A percentile compares a stretch with the other conserved stretches of the same genome.
phyloP scores from a whole-genome alignment of 176 grass and related monocot genomes.

The Puccinellia tenuiflora region DNA sequence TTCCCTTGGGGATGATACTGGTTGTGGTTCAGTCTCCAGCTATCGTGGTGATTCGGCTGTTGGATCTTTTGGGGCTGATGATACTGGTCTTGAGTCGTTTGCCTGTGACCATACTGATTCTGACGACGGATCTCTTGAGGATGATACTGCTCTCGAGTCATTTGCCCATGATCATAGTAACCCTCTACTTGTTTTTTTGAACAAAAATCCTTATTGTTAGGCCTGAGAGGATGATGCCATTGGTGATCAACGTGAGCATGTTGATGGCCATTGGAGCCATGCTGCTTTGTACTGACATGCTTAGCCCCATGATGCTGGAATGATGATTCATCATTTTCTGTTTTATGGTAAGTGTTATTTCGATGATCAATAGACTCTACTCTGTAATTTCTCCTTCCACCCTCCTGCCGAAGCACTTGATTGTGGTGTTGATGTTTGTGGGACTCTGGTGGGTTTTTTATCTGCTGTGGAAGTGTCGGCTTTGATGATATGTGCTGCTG shows the following conservation, averaged over 20 bases:
- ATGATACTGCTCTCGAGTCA: neutral
- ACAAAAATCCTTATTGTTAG: conserved; percentile 12
- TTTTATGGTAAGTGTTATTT: neutral
- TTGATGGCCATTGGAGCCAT: conserved; percentile 9
- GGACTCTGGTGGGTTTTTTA: neutral
- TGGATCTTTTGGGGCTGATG: conserved; percentile 7
- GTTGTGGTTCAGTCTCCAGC: neutral
- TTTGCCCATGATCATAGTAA: neutral
- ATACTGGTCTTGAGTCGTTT: neutral
- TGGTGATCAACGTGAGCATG: neutral
- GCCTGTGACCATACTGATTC: neutral
- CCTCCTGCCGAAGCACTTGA: neutral
- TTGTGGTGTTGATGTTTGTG: neutral
- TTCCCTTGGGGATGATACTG: neutral
- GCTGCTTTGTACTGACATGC: conserved; percentile 1
- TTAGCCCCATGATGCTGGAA: neutral
- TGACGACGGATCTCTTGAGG: neutral
- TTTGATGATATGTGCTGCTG: neutral
- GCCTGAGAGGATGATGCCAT: conserved; percentile 1
- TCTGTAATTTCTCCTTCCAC: neutral
- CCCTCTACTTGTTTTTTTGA: neutral
- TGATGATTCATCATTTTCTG: neutral
- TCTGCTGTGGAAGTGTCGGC: neutral
- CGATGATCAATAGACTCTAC: neutral
- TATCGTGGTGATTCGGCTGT: neutral